phyloP scores from a whole-genome alignment of 768 basidiomycete species.

The Galerina sulciceps region DNA sequence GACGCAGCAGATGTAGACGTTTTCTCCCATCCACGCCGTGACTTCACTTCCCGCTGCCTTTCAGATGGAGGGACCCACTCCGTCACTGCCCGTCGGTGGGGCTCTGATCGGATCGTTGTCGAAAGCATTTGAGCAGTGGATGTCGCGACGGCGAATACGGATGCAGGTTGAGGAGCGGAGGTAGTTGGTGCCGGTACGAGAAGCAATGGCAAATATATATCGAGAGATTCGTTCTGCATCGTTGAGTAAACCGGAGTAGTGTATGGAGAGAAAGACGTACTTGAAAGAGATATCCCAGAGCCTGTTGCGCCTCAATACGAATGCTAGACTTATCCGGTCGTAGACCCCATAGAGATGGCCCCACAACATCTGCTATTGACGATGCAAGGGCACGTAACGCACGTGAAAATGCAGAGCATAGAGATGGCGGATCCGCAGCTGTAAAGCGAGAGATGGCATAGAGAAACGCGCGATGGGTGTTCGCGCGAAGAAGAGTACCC shows the following conservation, averaged over 20 bases:
- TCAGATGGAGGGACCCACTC: constrained; percentile 69
- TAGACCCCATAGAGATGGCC: constrained; percentile 73
- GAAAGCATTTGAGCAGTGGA: constrained; percentile 66
- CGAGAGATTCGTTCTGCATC: constrained; percentile 59
- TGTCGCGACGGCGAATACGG: constrained; percentile 39
- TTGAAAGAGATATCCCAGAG: constrained; percentile 64
- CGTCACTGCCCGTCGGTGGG: constrained; percentile 53
- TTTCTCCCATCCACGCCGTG: constrained; percentile 79
- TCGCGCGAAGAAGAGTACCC: constrained; percentile 54
- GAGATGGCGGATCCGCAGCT: constrained; percentile 36
- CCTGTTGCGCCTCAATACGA: constrained; percentile 54
- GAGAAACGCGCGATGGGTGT: constrained; percentile 64
- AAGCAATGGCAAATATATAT: constrained; percentile 68
- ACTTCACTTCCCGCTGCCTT: constrained; percentile 55
- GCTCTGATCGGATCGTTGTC: constrained; percentile 48
- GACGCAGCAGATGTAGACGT: constrained; percentile 43
- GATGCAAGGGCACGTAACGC: constrained; percentile 62
- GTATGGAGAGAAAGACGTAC: constrained; percentile 33
- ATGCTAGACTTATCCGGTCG: constrained; percentile 45
- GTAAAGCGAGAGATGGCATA: constrained; percentile 59
- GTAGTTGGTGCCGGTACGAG: constrained; percentile 26
- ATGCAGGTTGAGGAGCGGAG: constrained; percentile 18
- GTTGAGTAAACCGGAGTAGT: constrained; percentile 2
- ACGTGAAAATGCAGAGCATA: constrained; percentile 65
- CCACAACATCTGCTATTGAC: constrained; percentile 69